Evolutionary conservation across 164 flowering plant species (phyloP).

Genomic region (Warburgia ugandensis): DNA sequence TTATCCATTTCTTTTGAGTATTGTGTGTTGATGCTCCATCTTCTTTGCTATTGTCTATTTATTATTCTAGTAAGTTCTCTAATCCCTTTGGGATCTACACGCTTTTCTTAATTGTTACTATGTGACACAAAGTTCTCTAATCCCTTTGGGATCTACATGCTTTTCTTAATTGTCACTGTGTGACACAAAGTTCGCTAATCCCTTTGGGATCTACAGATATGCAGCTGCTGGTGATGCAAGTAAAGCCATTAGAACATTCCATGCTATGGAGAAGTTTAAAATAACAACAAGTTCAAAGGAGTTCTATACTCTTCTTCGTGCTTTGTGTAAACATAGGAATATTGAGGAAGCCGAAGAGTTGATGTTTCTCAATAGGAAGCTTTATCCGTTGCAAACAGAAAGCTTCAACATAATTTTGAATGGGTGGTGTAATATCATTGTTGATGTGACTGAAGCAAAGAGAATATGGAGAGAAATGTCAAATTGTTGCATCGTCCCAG

Average conservation of each 20-base stretch:
- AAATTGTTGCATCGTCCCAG: slow-evolving; percentile 52
- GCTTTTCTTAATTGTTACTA: not conserved
- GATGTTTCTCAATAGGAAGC: slow-evolving; percentile 59
- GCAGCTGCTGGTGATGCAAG: slow-evolving; percentile 57
- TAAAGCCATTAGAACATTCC: slow-evolving; percentile 66
- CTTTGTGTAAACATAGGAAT: slow-evolving; percentile 63
- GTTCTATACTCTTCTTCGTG: slow-evolving; percentile 39
- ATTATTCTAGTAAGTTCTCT: too few species aligned
- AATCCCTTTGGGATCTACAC: too few species aligned
- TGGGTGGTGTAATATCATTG: slow-evolving; percentile 72
- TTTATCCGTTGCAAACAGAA: slow-evolving; percentile 59
- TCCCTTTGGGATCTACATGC: too few species aligned
- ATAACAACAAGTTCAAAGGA: slow-evolving; percentile 44
- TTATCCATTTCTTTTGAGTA: too few species aligned
- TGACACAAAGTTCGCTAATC: not conserved
- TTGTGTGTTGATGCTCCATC: too few species aligned
- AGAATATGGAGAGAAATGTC: slow-evolving; percentile 95
- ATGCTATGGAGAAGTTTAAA: slow-evolving; percentile 66
- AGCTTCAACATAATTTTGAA: slow-evolving; percentile 79
- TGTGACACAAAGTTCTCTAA: not conserved
- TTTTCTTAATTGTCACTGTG: not conserved
- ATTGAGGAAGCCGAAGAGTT: slow-evolving; percentile 90
- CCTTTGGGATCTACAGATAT: slow-evolving; percentile 36
- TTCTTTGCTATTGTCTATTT: too few species aligned
- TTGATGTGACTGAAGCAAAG: slow-evolving; percentile 74